A percentile compares a stretch with the other conserved stretches of the same genome.
Conservation (phyloP, 169 alveolate genomes). For the Eimeria nieschulzi region DNA sequence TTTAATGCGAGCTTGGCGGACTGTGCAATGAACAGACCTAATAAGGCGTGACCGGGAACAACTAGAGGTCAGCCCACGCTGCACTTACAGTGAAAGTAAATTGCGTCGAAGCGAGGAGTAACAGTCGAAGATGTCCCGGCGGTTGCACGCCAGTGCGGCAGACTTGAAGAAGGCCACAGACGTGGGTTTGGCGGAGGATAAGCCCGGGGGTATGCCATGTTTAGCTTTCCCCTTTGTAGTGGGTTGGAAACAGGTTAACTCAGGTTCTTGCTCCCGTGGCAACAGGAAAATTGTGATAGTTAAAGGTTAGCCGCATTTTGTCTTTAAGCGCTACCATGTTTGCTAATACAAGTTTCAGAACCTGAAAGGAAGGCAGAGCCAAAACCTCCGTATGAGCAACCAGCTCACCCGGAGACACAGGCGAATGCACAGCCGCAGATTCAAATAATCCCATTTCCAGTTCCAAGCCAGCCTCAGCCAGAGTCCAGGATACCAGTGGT, state of each 20-base stretch:
- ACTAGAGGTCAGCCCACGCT: not conserved
- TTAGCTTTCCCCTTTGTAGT: not conserved
- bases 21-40: not conserved
- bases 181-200: conserved; percentile 6
- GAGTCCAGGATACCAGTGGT: too few relatives aligned
- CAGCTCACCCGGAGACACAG: not conserved
- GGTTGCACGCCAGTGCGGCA: not conserved
- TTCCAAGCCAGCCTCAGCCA: not conserved
- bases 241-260: not conserved
- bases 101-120: not conserved
- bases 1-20: not conserved
- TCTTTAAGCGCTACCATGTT: too few relatives aligned
- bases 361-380: not conserved
- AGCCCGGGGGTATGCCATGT: not conserved
- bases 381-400: not conserved
- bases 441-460: conserved; percentile 13
- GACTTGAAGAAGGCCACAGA: not conserved
- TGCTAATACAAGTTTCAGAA: not conserved
- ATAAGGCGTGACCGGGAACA: conserved; percentile 25
- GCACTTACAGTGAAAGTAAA: not conserved
- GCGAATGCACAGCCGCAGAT: not conserved
- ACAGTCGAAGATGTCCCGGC: conserved; percentile 10
- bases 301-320: not conserved
- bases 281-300: conserved; percentile 13
- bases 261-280: conserved; percentile 33